Evolutionary conservation across 2,329 filamentous ascomycete species (phyloP).

Genomic region (Nemania sp.): DNA sequence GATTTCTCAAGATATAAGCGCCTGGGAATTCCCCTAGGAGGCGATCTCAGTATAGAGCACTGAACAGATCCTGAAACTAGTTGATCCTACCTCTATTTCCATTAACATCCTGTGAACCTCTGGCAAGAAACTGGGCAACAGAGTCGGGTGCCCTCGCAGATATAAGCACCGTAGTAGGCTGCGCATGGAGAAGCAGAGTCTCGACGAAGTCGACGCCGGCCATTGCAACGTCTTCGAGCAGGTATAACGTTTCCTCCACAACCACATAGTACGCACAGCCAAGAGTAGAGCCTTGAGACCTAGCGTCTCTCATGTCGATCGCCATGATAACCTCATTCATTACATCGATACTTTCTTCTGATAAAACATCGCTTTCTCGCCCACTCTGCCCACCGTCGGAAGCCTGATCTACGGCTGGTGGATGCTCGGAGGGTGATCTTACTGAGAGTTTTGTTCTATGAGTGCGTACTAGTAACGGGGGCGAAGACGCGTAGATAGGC

Average conservation of each 20-base stretch:
- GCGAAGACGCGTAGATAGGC: slow-evolving; percentile 31
- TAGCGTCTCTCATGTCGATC: slow-evolving; percentile 71
- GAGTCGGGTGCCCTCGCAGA: slow-evolving; percentile 50
- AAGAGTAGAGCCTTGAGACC: slow-evolving; percentile 51
- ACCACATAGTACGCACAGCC: slow-evolving; percentile 85
- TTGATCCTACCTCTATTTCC: slow-evolving; percentile 35
- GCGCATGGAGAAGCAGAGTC: slow-evolving; percentile 56
- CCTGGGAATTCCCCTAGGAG: slow-evolving; percentile 43
- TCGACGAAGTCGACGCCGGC: slow-evolving; percentile 72
- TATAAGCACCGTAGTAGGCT: slow-evolving; percentile 60
- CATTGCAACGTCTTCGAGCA: slow-evolving; percentile 75
- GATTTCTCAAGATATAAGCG: slow-evolving; percentile 62
- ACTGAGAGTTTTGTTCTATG: slow-evolving; percentile 33
- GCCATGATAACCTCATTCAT: slow-evolving; percentile 77
- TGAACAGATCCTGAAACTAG: neutral
- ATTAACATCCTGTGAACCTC: slow-evolving; percentile 40
- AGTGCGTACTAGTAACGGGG: slow-evolving; percentile 30
- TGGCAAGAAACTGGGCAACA: slow-evolving; percentile 44
- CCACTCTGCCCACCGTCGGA: slow-evolving; percentile 26
- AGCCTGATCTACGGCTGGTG: slow-evolving; percentile 16
- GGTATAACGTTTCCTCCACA: slow-evolving; percentile 67
- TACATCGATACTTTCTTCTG: slow-evolving; percentile 39
- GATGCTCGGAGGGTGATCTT: slow-evolving; percentile 27
- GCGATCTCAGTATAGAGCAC: slow-evolving; percentile 19
- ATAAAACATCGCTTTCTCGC: slow-evolving; percentile 18